Evolutionary conservation across 805 yeast species (phyloP), one percentile per base, ranked within the genome.

Genomic region (Candida mattraensis): DNA sequence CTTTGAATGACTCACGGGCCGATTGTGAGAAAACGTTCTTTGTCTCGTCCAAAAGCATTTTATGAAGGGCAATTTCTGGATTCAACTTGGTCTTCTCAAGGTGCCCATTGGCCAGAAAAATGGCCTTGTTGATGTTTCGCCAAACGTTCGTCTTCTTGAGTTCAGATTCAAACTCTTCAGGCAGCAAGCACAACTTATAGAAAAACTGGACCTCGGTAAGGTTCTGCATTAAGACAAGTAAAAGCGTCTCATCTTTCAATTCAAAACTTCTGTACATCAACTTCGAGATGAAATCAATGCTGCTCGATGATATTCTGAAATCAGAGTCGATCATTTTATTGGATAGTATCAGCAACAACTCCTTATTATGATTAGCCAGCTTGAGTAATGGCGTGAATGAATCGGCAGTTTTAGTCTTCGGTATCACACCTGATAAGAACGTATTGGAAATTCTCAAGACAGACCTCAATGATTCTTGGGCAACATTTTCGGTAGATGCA

Each of bases 151-250:
- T 13, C 28, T 37, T 30, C 28, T 44, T 47, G 13, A 48, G 30
- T 23, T 50, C 46, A 11, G 35, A 23, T 18, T 46, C 41, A 11
- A 43, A 62, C 10, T 69, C 64, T 36, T 67, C 70, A 9, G 63
- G 52, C 39, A 69, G 46, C 28, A 60, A 64, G 6, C 66, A 70
- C 18, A 72, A 50, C 18, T 70, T 64, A 18, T 68, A 56, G 44
- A 72, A 68, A 44, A 74, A 71, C 13, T 68, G 69, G 7, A 66
- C 69, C 42, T 65, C 69, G 46, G 70, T 70, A 40, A 77, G 61
- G 42, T 72, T 64, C 18, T 70, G 69, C 5, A 71, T 62, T 28
- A 73, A 58, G 8, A 70, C 61, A 19, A 74, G 63, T 30, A 74
- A 57, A 3, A 68, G 14, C 19, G 40, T 39, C 17, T 64, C 65